These are phyloP conservation scores for Cyclotella baltica DNA, from an alignment of 108 stramenopile species.

Conservation along the genomic window DNA sequence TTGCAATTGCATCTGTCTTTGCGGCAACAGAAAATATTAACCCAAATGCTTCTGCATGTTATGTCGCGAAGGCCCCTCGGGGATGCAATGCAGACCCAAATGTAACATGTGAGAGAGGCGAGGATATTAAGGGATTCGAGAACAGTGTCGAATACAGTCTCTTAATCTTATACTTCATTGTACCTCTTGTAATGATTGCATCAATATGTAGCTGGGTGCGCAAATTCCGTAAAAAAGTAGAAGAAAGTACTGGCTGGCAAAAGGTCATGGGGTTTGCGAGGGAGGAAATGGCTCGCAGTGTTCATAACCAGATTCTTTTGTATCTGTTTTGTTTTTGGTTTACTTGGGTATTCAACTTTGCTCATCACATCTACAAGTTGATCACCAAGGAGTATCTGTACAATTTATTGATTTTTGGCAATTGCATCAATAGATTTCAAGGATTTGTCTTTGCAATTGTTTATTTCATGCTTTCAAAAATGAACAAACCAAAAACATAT, in stretches of 20 bases:
- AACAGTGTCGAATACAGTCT: background rate
- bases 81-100: background rate
- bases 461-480: conserved; percentile 3
- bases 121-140: background rate
- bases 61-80: background rate
- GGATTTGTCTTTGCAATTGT: conserved; percentile 16
- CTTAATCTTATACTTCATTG: background rate
- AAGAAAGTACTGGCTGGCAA: background rate
- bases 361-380: background rate
- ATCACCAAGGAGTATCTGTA: background rate
- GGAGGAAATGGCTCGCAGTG: conserved; percentile 4
- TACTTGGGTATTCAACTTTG: conserved; percentile 3
- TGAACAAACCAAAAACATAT: background rate
- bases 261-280: conserved; percentile 1
- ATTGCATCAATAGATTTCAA: background rate
- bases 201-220: conserved; percentile 6
- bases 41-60: background rate
- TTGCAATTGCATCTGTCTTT: background rate
- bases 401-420: conserved; percentile 4
- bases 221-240: background rate
- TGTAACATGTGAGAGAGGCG: background rate
- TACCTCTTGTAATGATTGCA: background rate
- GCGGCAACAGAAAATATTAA: background rate
- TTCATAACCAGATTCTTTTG: conserved; percentile 1
- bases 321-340: conserved; percentile 23